These are phyloP conservation scores for Urochloa ruziziensis DNA, from an alignment of 176 grass and related monocot species.

Conservation along the genomic window DNA sequence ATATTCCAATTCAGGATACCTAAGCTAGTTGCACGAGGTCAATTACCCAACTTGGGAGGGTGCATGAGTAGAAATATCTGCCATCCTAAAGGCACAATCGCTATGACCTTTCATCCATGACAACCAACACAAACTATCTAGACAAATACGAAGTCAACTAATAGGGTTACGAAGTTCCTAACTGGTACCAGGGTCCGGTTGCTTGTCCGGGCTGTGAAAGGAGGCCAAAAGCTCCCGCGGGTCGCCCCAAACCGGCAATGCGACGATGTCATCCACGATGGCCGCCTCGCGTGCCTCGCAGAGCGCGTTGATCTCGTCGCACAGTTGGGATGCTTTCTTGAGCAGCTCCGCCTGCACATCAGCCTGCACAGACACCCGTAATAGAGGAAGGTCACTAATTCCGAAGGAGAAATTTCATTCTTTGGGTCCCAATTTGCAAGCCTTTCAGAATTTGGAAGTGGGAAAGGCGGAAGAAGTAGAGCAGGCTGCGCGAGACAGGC, in stretches of 20 bases:
- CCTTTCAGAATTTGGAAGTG: neutral
- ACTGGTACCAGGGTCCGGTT: constrained; percentile 11
- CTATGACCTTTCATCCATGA: neutral
- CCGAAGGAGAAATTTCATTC: too few relatives aligned
- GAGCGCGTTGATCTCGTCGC: constrained; percentile 3
- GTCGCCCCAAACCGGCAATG: constrained; percentile 46
- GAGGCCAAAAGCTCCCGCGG: constrained; percentile 33
- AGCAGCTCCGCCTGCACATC: constrained; percentile 5
- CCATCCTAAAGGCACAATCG: constrained; percentile 18
- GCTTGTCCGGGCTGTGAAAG: neutral
- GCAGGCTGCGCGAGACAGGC: neutral
- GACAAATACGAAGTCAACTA: constrained; percentile 2
- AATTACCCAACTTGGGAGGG: neutral
- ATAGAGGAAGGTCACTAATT: neutral
- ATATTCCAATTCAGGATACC: neutral
- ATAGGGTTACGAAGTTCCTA: constrained; percentile 10
- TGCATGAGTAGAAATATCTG: neutral
- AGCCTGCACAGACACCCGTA: constrained; percentile 23
- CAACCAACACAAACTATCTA: constrained; percentile 16
- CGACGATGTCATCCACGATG: constrained; percentile 13
- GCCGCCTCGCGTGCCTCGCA: constrained; percentile 26
- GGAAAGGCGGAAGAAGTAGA: neutral
- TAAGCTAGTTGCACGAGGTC: constrained; percentile 12
- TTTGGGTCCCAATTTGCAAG: too few relatives aligned
- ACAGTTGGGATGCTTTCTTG: neutral